Evolutionary conservation across 2,329 filamentous ascomycete species (phyloP), one percentile per base, ranked within the genome.

Genomic region (Pezicula rhizophila): DNA sequence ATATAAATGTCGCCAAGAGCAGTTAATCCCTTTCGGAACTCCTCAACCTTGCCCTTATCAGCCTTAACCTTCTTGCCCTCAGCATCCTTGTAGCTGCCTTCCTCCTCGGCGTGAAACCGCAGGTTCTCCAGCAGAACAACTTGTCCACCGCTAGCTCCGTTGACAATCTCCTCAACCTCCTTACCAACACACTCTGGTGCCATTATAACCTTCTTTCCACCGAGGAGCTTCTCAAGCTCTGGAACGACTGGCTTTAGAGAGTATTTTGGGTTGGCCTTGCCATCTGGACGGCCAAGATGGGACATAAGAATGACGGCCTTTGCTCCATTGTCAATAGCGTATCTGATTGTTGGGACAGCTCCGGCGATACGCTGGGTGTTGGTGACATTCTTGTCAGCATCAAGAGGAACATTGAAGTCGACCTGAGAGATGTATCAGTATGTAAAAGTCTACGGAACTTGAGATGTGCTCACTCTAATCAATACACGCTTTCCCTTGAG

Each of bases 321-420:
- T 68, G 91, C 91, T 61, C 88, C 89, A 70, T 95, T 74, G 60
- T 95, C 88, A 64, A 93, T 76, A 66, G 90, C 90, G 71, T 96
- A 85, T 77, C 95, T 95, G 79, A 96, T 96, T 64, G 91, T 95
- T 64, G 90, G 90, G 57, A 96, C 75, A 64, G 93, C 93, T 66
- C 93, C 95, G 65, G 89, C 91, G 66, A 99, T 99, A 71, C 93
- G 91, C 78, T 99, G 93, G 74, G 85, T 89, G 82, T 99, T 99
- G 71, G 93, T 97, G 71, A 99, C 82, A 49, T 95, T 91, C 77
- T 90, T 95, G 68, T 93, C 78, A 60, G 77, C 81, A 68, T 99
- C 90, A 66, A 99, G 89, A 57, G 93, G 93, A 50, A 99, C 95
- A 74, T 99, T 99, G 85, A 99, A 99, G 82, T 99, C 93, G 70